Conservation (phyloP, 2,329 filamentous ascomycete genomes). For the Stagonosporopsis chrysanthemi region DNA sequence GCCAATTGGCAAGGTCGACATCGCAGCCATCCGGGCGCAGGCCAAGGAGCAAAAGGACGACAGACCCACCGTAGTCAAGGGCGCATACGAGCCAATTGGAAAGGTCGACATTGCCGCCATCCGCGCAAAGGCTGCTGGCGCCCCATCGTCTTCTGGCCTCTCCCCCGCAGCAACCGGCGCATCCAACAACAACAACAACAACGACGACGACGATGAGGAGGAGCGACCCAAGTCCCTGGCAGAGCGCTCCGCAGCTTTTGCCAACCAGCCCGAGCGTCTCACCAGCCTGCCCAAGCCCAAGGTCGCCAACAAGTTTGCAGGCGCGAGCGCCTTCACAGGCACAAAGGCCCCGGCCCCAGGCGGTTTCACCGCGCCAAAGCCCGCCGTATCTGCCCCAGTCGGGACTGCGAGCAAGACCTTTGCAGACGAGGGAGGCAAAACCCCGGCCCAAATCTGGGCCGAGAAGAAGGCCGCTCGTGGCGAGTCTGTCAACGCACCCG, state of each 20-base stretch:
- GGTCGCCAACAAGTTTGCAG: slow-evolving; percentile 86
- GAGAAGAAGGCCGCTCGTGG: slow-evolving; percentile 92
- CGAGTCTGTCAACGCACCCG: slow-evolving; percentile 58
- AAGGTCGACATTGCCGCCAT: slow-evolving; percentile 98
- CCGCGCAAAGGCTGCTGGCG: slow-evolving; percentile 75
- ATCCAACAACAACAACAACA: slow-evolving; percentile 56
- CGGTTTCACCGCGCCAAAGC: slow-evolving; percentile 68
- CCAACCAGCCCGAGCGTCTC: slow-evolving; percentile 74
- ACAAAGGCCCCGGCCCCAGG: slow-evolving; percentile 88
- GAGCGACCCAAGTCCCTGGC: slow-evolving; percentile 68
- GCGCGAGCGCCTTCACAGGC: slow-evolving; percentile 75
- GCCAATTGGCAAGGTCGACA: slow-evolving; percentile 96
- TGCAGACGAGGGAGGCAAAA: slow-evolving; percentile 93
- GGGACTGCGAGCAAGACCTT: slow-evolving; percentile 90
- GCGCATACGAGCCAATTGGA: slow-evolving; percentile 90
- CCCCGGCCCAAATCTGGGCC: slow-evolving; percentile 94
- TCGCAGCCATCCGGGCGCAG: slow-evolving; percentile 83
- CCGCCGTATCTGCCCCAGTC: slow-evolving; percentile 68
- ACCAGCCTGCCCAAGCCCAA: slow-evolving; percentile 93
- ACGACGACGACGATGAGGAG: no score
- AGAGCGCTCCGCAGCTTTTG: slow-evolving; percentile 80
- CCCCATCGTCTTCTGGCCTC: slow-evolving; percentile 42
- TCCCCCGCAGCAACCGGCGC: slow-evolving; percentile 56
- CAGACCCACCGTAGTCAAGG: slow-evolving; percentile 84
- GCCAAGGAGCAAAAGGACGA: slow-evolving; percentile 74